Conservation (phyloP, 2,329 filamentous ascomycete species). For the Monosporascus ibericus region DNA sequence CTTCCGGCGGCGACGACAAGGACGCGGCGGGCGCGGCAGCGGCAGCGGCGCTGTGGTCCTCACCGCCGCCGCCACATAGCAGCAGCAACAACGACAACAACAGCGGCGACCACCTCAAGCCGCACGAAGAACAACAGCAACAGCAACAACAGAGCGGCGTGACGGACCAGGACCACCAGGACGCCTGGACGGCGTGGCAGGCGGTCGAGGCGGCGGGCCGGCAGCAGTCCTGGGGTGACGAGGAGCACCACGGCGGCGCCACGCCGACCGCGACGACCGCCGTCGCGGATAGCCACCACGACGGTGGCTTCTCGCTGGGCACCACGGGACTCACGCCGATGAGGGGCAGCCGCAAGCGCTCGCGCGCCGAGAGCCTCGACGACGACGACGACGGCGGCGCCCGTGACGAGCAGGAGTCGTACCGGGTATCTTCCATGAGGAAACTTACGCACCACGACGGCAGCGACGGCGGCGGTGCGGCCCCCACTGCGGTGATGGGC, state of each 20-base stretch:
- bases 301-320: slow-evolving; percentile 11
- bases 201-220: slow-evolving; percentile 5
- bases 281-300: not conserved
- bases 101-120: not conserved
- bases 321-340: slow-evolving; percentile 16
- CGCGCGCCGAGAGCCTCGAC: slow-evolving; percentile 25
- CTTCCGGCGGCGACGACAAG: not conserved
- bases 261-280: not conserved
- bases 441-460: slow-evolving; percentile 21
- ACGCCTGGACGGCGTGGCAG: slow-evolving; percentile 15
- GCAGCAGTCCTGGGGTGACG: not conserved
- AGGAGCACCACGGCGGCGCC: not conserved
- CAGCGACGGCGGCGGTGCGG: not conserved
- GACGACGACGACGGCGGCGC: slow-evolving; percentile 7
- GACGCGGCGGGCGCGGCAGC: not conserved
- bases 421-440: slow-evolving; percentile 17
- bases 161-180: not conserved
- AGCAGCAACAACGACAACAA: slow-evolving; percentile 1
- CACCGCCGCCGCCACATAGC: too few species aligned
- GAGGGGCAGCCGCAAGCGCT: slow-evolving; percentile 24
- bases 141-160: not conserved
- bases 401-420: slow-evolving; percentile 13
- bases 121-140: not conserved
- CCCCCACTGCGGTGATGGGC: slow-evolving; percentile 19
- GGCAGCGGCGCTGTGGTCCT: slow-evolving; percentile 9